Evolutionary conservation across 2,329 filamentous ascomycete species (phyloP).

Genomic region (Delphinella strobiligena): DNA sequence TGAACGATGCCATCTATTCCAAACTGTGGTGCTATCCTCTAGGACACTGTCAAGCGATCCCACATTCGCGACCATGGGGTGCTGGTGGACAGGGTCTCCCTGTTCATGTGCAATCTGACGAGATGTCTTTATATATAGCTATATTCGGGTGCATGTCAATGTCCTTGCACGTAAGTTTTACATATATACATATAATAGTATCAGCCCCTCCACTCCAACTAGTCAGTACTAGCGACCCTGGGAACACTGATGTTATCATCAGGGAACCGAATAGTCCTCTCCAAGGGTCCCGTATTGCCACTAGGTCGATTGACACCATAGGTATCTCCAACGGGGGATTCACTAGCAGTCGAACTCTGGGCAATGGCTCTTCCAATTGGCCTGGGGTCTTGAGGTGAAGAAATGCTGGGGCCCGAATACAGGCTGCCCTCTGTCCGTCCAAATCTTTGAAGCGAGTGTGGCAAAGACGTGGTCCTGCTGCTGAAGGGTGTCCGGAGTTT

Average conservation of each 20-base stretch:
- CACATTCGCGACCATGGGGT: too few species aligned
- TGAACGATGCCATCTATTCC: too few species aligned
- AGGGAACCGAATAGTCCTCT: conserved; percentile 20
- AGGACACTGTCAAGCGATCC: too few species aligned
- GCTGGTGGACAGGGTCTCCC: too few species aligned
- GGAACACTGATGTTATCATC: conserved; percentile 13
- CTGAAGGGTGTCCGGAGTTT: neutral
- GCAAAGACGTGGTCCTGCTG: conserved; percentile 3
- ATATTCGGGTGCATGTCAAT: too few species aligned
- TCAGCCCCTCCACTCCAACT: too few species aligned
- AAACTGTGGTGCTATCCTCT: too few species aligned
- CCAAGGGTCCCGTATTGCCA: conserved; percentile 9
- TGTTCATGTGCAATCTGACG: too few species aligned
- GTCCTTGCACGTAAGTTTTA: too few species aligned
- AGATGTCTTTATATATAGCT: too few species aligned
- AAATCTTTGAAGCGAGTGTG: conserved; percentile 2
- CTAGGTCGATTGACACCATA: conserved; percentile 1
- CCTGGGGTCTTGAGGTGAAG: conserved; percentile 7
- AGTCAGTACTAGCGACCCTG: too few species aligned
- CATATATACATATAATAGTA: too few species aligned
- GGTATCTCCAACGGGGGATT: conserved; percentile 1
- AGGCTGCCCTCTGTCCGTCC: conserved; percentile 9
- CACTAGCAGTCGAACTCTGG: conserved; percentile 7
- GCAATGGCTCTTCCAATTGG: neutral
- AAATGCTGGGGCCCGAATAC: conserved; percentile 8